A percentile compares a stretch with the other conserved stretches of the same genome.
Evolutionary conservation across 1,139 yeast species (phyloP).

Genomic region (Lodderomyces parapsilosis): DNA sequence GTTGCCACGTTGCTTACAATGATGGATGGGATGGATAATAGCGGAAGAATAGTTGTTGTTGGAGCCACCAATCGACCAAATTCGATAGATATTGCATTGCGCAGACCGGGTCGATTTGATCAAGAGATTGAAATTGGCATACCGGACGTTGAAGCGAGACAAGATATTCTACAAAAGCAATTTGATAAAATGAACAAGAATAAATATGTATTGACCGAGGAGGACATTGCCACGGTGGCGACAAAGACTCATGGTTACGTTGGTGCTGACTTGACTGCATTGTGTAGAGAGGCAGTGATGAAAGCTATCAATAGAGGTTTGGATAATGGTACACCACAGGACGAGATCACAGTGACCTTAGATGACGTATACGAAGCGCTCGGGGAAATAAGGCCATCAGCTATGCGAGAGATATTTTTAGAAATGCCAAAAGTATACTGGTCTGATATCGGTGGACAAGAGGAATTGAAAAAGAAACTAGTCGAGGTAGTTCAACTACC

Average conservation of each 20-base stretch:
- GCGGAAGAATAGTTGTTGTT: conserved; percentile 70
- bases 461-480: conserved; percentile 72
- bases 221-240: conserved; percentile 60
- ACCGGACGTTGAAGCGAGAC: conserved; percentile 69
- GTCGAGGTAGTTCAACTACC: conserved; percentile 93
- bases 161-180: conserved; percentile 61
- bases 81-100: conserved; percentile 59
- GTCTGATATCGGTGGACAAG: conserved; percentile 97
- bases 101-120: conserved; percentile 78
- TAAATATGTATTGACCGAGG: conserved; percentile 54
- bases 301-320: conserved; percentile 68
- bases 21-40: conserved; percentile 84
- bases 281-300: conserved; percentile 88
- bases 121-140: conserved; percentile 80
- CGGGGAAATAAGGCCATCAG: conserved; percentile 84
- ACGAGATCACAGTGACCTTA: conserved; percentile 29
- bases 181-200: conserved; percentile 55
- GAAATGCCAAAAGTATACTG: conserved; percentile 94
- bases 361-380: conserved; percentile 67
- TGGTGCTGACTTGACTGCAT: conserved; percentile 87
- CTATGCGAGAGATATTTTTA: conserved; percentile 91
- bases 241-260: conserved; percentile 58
- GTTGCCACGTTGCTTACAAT: conserved; percentile 84
- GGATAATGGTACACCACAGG: conserved; percentile 18
- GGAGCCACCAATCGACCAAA: conserved; percentile 84